Evolutionary conservation across 768 basidiomycete species (phyloP).

Genomic region (Exsudoporus frostii): DNA sequence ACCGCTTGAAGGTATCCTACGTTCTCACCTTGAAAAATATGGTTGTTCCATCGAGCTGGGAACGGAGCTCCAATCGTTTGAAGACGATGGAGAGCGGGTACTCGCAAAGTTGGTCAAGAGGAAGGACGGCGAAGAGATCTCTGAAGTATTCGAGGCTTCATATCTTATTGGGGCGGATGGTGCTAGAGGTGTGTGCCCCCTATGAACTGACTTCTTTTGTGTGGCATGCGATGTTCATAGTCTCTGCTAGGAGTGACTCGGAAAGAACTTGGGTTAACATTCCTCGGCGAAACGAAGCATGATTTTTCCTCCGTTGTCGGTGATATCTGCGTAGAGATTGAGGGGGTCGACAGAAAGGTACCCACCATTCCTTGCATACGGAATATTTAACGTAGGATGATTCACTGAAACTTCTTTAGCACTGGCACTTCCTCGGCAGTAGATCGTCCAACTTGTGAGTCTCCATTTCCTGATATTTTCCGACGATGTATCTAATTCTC

Average conservation of each 20-base stretch:
- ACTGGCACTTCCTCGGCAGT: constrained; percentile 23
- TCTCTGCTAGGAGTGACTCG: constrained; percentile 31
- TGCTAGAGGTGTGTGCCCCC: constrained; percentile 26
- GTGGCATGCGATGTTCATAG: neutral
- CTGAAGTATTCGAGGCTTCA: constrained; percentile 26
- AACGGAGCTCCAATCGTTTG: constrained; percentile 42
- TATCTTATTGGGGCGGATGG: constrained; percentile 44
- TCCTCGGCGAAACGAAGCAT: constrained; percentile 39
- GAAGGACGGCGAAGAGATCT: constrained; percentile 17
- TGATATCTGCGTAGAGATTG: constrained; percentile 33
- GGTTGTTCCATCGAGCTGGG: constrained; percentile 38
- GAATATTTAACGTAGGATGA: neutral
- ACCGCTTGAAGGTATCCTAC: constrained; percentile 27
- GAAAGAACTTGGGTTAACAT: constrained; percentile 39
- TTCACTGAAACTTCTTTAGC: constrained; percentile 6
- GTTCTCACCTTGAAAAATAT: constrained; percentile 18
- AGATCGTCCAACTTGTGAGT: constrained; percentile 5
- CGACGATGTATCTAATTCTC: neutral
- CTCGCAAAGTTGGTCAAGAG: constrained; percentile 33
- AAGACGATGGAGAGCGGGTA: constrained; percentile 36
- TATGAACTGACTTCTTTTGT: no score
- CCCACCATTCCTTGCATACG: neutral
- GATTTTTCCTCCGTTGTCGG: constrained; percentile 29
- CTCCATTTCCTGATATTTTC: neutral
- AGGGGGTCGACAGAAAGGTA: constrained; percentile 31